Conservation (phyloP, 179 eudicot genomes). For the Corrigiola litoralis region DNA sequence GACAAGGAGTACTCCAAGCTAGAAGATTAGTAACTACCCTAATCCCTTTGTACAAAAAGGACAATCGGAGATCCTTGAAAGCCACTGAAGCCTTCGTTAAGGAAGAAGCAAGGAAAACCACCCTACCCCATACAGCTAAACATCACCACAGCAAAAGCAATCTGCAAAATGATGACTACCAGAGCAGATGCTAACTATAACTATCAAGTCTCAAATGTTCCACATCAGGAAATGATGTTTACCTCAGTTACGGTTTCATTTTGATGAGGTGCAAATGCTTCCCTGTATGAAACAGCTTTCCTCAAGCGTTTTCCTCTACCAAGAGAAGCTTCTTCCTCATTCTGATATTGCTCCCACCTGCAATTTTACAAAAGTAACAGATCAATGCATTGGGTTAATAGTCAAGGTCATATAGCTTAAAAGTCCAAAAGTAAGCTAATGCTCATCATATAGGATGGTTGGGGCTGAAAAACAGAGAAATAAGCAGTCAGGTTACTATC, state of each 20-base stretch:
- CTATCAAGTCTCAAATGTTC: neutral
- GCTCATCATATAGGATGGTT: too few species aligned
- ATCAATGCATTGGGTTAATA: too few species aligned
- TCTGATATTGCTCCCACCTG: slow-evolving; percentile 95
- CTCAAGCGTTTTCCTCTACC: slow-evolving; percentile 97
- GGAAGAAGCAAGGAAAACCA: neutral
- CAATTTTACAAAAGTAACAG: too few species aligned
- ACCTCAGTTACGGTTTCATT: slow-evolving; percentile 67
- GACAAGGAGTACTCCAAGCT: too few species aligned
- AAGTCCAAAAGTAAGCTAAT: too few species aligned
- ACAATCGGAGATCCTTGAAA: neutral
- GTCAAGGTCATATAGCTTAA: too few species aligned
- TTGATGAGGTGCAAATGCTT: slow-evolving; percentile 68
- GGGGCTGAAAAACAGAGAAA: too few species aligned
- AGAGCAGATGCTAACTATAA: neutral
- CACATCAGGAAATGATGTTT: neutral
- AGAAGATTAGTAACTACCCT: too few species aligned
- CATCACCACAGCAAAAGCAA: neutral
- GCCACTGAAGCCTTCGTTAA: neutral
- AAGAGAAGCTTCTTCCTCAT: slow-evolving; percentile 92
- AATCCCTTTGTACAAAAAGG: too few species aligned
- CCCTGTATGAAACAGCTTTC: slow-evolving; percentile 92
- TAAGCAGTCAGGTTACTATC: too few species aligned
- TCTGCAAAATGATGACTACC: neutral
- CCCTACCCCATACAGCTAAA: neutral